These are phyloP conservation scores for Cicer chorassanicum DNA, from an alignment of 306 rosid species.

Conservation along the genomic window DNA sequence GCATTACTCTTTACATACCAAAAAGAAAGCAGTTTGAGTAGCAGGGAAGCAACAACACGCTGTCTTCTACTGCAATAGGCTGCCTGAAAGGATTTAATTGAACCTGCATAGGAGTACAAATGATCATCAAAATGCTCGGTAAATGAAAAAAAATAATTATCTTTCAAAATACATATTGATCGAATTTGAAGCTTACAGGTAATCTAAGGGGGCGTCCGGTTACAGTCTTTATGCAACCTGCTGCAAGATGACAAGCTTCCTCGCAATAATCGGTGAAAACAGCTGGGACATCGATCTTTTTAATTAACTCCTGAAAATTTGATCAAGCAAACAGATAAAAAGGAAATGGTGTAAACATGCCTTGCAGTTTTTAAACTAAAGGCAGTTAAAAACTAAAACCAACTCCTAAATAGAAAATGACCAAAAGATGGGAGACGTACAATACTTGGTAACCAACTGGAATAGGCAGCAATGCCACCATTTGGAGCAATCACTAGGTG, in stretches of 20 bases:
- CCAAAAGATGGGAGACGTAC: conserved; percentile 53
- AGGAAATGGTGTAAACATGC: not conserved
- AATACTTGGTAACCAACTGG: conserved; percentile 88
- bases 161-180: conserved; percentile 3
- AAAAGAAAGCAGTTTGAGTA: conserved; percentile 85
- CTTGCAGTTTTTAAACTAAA: not conserved
- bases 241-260: conserved; percentile 96
- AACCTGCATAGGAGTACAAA: conserved; percentile 59
- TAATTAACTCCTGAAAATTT: conserved; percentile 65
- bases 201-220: conserved; percentile 56
- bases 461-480: conserved; percentile 86
- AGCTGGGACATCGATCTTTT: conserved; percentile 62
- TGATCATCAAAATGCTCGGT: not conserved
- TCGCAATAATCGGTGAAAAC: conserved; percentile 86
- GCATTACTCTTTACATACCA: conserved; percentile 59
- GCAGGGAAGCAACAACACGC: conserved; percentile 82
- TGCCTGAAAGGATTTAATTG: conserved; percentile 94
- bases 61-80: conserved; percentile 74
- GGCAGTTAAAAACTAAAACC: not conserved
- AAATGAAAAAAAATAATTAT: not conserved
- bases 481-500: conserved; percentile 82
- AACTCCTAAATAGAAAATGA: conserved; percentile 14
- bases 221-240: conserved; percentile 64
- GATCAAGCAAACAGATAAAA: conserved; percentile 25
- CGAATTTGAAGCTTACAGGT: conserved; percentile 58